Conservation (phyloP, 1,284 basidiomycete genomes). For the Rugosomyces carneus region DNA sequence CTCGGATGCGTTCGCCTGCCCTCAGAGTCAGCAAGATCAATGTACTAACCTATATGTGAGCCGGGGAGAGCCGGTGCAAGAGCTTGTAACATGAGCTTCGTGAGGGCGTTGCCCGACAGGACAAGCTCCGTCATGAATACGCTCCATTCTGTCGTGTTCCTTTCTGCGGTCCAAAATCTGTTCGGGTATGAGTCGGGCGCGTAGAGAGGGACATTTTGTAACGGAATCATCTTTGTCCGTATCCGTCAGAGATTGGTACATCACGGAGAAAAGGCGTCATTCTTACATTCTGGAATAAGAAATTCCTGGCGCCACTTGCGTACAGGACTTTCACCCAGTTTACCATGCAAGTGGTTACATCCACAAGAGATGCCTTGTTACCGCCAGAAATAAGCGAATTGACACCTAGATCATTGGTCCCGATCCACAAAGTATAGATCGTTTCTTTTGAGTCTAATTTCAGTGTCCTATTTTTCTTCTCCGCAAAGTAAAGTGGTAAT, state of each 20-base stretch:
- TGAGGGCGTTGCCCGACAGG: slow-evolving; percentile 32
- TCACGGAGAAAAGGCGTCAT: slow-evolving; percentile 24
- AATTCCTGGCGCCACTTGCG: slow-evolving; percentile 33
- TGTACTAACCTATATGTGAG: slow-evolving; percentile 23
- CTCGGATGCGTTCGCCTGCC: not conserved
- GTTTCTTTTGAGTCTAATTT: slow-evolving; percentile 26
- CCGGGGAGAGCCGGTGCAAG: slow-evolving; percentile 10
- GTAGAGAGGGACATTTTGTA: slow-evolving; percentile 34
- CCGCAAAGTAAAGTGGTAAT: slow-evolving; percentile 27
- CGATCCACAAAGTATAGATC: slow-evolving; percentile 37
- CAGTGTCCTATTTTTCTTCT: slow-evolving; percentile 23
- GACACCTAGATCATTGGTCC: slow-evolving; percentile 37
- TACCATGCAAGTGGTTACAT: slow-evolving; percentile 32
- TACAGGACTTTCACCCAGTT: slow-evolving; percentile 35
- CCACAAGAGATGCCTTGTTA: slow-evolving; percentile 26
- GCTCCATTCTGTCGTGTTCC: slow-evolving; percentile 42
- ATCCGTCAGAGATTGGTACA: not conserved
- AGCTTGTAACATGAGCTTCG: slow-evolving; percentile 11
- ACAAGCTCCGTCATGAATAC: slow-evolving; percentile 37
- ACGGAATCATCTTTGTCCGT: slow-evolving; percentile 36
- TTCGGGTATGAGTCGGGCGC: slow-evolving; percentile 31
- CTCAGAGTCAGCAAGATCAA: too few species aligned
- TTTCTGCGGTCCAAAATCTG: slow-evolving; percentile 32
- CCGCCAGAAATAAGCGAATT: slow-evolving; percentile 29
- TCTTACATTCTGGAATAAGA: slow-evolving; percentile 37